A percentile compares a stretch with the other conserved stretches of the same genome.
Evolutionary conservation across 2,329 filamentous ascomycete genomes (phyloP).

Genomic region (Biscogniauxia marginata): DNA sequence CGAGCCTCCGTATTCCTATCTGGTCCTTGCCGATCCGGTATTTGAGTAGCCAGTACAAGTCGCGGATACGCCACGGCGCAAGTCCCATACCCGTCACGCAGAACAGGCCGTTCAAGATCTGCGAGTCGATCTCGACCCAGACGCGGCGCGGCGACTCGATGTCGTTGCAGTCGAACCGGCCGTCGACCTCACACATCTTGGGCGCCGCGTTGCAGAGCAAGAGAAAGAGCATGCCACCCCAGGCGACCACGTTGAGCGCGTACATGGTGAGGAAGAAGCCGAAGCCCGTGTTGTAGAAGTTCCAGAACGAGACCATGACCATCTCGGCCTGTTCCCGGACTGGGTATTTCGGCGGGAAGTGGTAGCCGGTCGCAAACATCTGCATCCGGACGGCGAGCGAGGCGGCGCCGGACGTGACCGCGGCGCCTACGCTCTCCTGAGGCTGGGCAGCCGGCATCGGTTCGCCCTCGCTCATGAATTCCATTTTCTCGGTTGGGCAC

Average conservation of each 20-base stretch:
- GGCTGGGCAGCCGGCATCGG: slow-evolving; percentile 15
- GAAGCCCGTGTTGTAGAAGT: slow-evolving; percentile 70
- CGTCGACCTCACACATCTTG: slow-evolving; percentile 64
- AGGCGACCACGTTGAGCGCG: slow-evolving; percentile 78
- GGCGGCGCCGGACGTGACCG: slow-evolving; percentile 34
- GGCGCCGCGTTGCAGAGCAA: slow-evolving; percentile 73
- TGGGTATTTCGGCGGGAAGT: slow-evolving; percentile 61
- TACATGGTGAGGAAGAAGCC: slow-evolving; percentile 79
- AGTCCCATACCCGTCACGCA: slow-evolving; percentile 84
- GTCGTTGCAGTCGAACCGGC: slow-evolving; percentile 58
- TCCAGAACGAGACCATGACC: slow-evolving; percentile 62
- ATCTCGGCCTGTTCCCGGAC: slow-evolving; percentile 59
- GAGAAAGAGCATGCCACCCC: slow-evolving; percentile 89
- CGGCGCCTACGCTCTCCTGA: slow-evolving; percentile 21
- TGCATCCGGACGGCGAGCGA: slow-evolving; percentile 19
- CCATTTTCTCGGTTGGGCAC: slow-evolving; percentile 19
- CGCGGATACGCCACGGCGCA: slow-evolving; percentile 80
- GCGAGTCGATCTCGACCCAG: slow-evolving; percentile 84
- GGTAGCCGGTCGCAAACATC: slow-evolving; percentile 61
- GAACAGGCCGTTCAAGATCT: slow-evolving; percentile 81
- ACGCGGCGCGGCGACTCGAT: slow-evolving; percentile 74
- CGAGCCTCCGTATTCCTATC: slow-evolving; percentile 63
- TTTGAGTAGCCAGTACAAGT: slow-evolving; percentile 69
- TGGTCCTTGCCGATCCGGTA: slow-evolving; percentile 57
- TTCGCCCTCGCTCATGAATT: slow-evolving; percentile 18